A percentile compares a stretch with the other conserved stretches of the same genome.
Conservation (phyloP, 306 rosid genomes). For the Ceratonia siliqua region DNA sequence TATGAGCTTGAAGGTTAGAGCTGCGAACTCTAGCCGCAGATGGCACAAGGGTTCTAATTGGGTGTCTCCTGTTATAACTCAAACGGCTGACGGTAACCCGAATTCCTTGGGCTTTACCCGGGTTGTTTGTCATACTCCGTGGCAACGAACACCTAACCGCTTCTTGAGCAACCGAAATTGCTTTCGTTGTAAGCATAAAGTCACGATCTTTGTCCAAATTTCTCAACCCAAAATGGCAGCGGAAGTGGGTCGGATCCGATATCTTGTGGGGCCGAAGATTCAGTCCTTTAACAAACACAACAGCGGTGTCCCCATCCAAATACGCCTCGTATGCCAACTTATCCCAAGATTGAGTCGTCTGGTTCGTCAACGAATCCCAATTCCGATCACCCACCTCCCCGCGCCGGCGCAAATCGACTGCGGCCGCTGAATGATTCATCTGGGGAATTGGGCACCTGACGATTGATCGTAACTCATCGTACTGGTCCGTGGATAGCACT, state of each 20-base stretch:
- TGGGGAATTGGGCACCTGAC: constrained; percentile 72
- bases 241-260: constrained; percentile 68
- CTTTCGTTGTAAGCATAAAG: constrained; percentile 47
- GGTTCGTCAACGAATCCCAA: constrained; percentile 38
- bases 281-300: constrained; percentile 83
- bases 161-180: constrained; percentile 84
- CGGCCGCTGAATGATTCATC: constrained; percentile 40
- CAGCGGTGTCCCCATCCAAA: constrained; percentile 68
- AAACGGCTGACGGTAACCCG: constrained; percentile 58
- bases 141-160: constrained; percentile 81
- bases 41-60: constrained; percentile 47
- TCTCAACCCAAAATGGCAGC: constrained; percentile 66
- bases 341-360: constrained; percentile 55
- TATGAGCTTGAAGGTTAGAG: constrained; percentile 10
- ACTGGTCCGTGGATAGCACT: constrained; percentile 54
- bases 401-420: constrained; percentile 55
- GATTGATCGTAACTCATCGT: constrained; percentile 64
- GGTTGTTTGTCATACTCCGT: constrained; percentile 40
- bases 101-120: constrained; percentile 57
- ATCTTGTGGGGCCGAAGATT: constrained; percentile 79
- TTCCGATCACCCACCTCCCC: constrained; percentile 42
- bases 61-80: constrained; percentile 36
- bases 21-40: constrained; percentile 60
- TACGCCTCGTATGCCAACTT: constrained; percentile 79
- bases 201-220: constrained; percentile 38